Conservation (phyloP, 2,329 filamentous ascomycete genomes). For the Seiridium unicorne region DNA sequence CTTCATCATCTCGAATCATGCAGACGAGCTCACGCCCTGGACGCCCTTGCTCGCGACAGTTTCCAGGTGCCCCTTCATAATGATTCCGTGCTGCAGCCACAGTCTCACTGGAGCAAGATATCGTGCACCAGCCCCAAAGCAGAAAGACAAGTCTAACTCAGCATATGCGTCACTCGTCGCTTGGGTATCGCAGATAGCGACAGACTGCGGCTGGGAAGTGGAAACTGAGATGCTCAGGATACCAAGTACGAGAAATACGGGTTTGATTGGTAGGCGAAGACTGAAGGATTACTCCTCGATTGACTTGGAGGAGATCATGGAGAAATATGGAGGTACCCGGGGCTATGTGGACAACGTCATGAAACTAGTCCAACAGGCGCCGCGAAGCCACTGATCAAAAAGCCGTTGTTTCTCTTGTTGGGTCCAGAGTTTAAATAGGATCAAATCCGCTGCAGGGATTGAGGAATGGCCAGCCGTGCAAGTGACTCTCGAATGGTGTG, state of each 20-base stretch:
- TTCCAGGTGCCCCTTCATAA: slow-evolving; percentile 78
- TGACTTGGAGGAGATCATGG: slow-evolving; percentile 43
- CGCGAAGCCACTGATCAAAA: slow-evolving; percentile 31
- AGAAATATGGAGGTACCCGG: slow-evolving; percentile 52
- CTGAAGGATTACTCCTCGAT: slow-evolving; percentile 25
- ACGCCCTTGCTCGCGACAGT: slow-evolving; percentile 82
- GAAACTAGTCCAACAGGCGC: slow-evolving; percentile 54
- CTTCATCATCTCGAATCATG: slow-evolving; percentile 96
- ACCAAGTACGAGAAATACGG: slow-evolving; percentile 86
- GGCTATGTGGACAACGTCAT: slow-evolving; percentile 60
- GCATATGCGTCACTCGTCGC: slow-evolving; percentile 81
- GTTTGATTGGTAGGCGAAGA: slow-evolving; percentile 66
- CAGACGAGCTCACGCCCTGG: slow-evolving; percentile 94
- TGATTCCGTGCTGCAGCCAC: slow-evolving; percentile 95
- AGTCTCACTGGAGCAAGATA: slow-evolving; percentile 73
- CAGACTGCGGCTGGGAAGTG: slow-evolving; percentile 69
- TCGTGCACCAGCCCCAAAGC: slow-evolving; percentile 60
- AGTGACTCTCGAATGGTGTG: too few species aligned
- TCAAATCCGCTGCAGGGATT: too few species aligned
- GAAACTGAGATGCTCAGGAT: slow-evolving; percentile 88
- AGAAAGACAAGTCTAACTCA: slow-evolving; percentile 54
- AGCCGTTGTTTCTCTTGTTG: neutral
- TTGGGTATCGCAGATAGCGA: slow-evolving; percentile 70
- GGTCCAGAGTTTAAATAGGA: too few species aligned
- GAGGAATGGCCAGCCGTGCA: too few species aligned